phyloP scores from a whole-genome alignment of 257 asterid species.

The Solanum tacnaense region DNA sequence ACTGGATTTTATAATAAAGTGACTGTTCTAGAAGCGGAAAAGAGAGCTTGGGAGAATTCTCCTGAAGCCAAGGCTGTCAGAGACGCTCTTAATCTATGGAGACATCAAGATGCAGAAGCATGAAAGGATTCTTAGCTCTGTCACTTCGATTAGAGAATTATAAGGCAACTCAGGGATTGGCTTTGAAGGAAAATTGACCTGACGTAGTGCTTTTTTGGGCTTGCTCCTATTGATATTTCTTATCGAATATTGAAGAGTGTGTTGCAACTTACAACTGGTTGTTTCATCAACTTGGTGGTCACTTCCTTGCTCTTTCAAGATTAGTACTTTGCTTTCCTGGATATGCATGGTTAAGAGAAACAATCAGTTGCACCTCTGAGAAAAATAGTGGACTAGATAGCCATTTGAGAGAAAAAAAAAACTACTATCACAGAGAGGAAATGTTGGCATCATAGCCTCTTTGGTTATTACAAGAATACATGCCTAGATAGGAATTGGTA shows the following conservation, averaged over 20 bases:
- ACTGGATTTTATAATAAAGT: slow-evolving; percentile 47
- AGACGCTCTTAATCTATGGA: too few relatives aligned
- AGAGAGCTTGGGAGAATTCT: too few relatives aligned
- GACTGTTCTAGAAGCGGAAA: too few relatives aligned
- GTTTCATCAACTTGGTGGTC: neutral
- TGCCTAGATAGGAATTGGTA: too few relatives aligned
- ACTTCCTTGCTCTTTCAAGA: neutral
- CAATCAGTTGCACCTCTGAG: neutral
- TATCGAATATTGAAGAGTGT: neutral
- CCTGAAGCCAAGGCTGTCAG: too few relatives aligned
- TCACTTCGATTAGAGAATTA: too few relatives aligned
- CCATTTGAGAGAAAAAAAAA: neutral
- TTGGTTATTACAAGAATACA: too few relatives aligned
- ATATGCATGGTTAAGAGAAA: neutral
- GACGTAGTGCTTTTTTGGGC: neutral
- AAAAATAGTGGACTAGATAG: neutral
- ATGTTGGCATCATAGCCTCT: too few relatives aligned
- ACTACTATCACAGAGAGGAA: too few relatives aligned
- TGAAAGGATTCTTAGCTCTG: too few relatives aligned
- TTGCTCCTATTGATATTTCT: neutral
- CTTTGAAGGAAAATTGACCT: neutral
- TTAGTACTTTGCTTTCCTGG: neutral
- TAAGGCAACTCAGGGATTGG: neutral
- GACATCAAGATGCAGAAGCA: too few relatives aligned
- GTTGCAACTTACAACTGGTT: neutral